A percentile compares a stretch with the other conserved stretches of the same genome.
Evolutionary conservation across 495 filamentous ascomycete species (phyloP).

Genomic region (Aspergillus asperescens): DNA sequence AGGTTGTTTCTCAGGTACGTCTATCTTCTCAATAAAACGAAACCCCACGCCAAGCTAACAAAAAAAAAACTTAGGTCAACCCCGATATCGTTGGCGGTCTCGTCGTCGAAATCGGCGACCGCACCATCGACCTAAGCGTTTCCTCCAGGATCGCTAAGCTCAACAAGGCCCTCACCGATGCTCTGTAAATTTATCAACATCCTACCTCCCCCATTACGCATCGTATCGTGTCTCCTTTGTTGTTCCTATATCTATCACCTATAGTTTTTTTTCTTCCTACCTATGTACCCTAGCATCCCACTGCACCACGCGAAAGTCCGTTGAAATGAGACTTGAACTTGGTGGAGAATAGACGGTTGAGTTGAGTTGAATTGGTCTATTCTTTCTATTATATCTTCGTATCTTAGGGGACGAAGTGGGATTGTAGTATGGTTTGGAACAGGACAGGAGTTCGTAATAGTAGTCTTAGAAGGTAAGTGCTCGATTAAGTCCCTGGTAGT

Average conservation of each 20-base stretch:
- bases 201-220: not conserved
- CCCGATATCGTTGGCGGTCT: conserved; percentile 90
- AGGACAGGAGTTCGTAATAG: too few relatives aligned
- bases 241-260: conserved; percentile 9
- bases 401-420: too few relatives aligned
- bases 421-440: too few relatives aligned
- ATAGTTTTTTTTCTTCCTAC: not conserved
- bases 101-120: conserved; percentile 93
- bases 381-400: too few relatives aligned
- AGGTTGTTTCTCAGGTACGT: conserved; percentile 80
- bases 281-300: conserved; percentile 3
- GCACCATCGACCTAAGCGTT: conserved; percentile 95
- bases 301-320: not conserved
- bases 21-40: not conserved
- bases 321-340: not conserved
- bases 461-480: too few relatives aligned
- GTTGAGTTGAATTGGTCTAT: conserved; percentile 1
- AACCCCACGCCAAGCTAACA: not conserved
- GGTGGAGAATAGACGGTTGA: conserved; percentile 5
- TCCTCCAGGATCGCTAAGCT: conserved; percentile 92
- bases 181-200: conserved; percentile 64
- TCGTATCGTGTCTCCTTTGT: not conserved
- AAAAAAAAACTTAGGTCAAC: conserved; percentile 59
- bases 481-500: too few relatives aligned
- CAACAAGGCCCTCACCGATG: conserved; percentile 97